Base-by-base conservation (phyloP, 495 filamentous ascomycete species). In the Bryoglossum gracile region DNA sequence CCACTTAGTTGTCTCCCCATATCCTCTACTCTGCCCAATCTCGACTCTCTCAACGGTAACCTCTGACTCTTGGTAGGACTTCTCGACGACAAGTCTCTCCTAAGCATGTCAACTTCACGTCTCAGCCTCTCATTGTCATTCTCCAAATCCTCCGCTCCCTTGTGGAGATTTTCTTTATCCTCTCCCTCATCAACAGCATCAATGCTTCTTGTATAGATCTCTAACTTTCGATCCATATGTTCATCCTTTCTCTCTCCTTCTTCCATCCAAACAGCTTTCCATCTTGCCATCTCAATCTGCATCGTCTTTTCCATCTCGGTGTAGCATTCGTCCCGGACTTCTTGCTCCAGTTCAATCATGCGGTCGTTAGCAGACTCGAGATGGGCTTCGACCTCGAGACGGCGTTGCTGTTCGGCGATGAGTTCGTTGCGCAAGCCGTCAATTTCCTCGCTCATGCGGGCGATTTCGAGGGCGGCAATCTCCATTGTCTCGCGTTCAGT, bases 261-360 rank as follows among this genome's bases (percentile, higher is more conserved):
- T 11, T 68, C 77, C 24, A 82, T 82, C 72, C 83, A 77, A 13
- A 80, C 82, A 11, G 70, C 79, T 54, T 86, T 80, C 86, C 86
- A 95, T 16, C 84, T 72, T 23, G 72, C 72, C 65, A 87, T 78
- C 58, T 94, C 87, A 18, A 77, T 68, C 50, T 82, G 80, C 36
- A 94, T 68, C 28, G 75, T 74, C 43, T 71, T 74, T 58, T 98
- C 92, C 73, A 94, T 92, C 62, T 96, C 92, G 2, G 66, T 68
- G 59, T 79, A 88, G 53, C 87, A 86, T 55, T 95, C 90, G 59
- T 95, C 92, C n/a, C 92, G 82, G 30, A 96, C 78, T 10, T 85
- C 82, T 61, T 83, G 80, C 59, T 98, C 92, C 6, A 95, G 72
- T 39, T 82, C 78, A 11, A 80, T 61, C 38, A 82, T 74, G 43